These are phyloP conservation scores for Chrysanthemum makinoi DNA, from an alignment of 129 eudicot genomes.

Conservation along the genomic window DNA sequence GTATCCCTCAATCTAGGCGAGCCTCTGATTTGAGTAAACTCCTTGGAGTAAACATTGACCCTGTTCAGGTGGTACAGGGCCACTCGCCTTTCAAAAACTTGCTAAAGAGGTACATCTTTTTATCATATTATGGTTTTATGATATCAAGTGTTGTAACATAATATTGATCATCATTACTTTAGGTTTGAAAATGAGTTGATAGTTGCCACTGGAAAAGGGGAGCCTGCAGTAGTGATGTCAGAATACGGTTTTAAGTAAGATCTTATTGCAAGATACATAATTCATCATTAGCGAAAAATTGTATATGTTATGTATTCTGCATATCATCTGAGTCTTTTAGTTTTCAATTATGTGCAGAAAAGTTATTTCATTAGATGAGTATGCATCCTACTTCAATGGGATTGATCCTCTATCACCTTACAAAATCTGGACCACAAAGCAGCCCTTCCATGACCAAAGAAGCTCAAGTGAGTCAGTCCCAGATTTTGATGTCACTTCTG, in stretches of 20 bases:
- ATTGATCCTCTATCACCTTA: conserved; percentile 66
- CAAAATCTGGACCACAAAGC: conserved; percentile 54
- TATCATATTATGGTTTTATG: conserved; percentile 9
- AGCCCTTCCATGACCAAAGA: conserved; percentile 27
- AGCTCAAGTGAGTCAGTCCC: conserved; percentile 25
- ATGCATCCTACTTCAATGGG: conserved; percentile 48
- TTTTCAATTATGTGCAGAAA: conserved; percentile 37
- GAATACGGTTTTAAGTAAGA: conserved; percentile 73
- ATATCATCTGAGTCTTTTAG: conserved; percentile 17
- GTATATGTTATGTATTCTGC: conserved; percentile 9
- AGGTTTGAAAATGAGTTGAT: conserved; percentile 64
- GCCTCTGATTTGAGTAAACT: conserved; percentile 61
- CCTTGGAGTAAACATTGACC: conserved; percentile 51
- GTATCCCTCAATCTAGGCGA: conserved; percentile 64
- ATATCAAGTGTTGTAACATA: conserved; percentile 12
- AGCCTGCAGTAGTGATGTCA: conserved; percentile 67
- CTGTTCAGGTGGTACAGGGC: conserved; percentile 66
- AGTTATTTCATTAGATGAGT: conserved; percentile 55
- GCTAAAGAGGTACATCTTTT: conserved; percentile 44
- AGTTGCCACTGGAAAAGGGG: conserved; percentile 66
- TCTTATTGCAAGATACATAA: neutral
- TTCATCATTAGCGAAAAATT: neutral
- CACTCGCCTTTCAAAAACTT: conserved; percentile 57
- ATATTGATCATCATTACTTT: conserved; percentile 1
- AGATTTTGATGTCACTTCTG: conserved; percentile 27